Evolutionary conservation across 2,329 filamentous ascomycete species (phyloP).

Genomic region (Leptographium radiaticola): DNA sequence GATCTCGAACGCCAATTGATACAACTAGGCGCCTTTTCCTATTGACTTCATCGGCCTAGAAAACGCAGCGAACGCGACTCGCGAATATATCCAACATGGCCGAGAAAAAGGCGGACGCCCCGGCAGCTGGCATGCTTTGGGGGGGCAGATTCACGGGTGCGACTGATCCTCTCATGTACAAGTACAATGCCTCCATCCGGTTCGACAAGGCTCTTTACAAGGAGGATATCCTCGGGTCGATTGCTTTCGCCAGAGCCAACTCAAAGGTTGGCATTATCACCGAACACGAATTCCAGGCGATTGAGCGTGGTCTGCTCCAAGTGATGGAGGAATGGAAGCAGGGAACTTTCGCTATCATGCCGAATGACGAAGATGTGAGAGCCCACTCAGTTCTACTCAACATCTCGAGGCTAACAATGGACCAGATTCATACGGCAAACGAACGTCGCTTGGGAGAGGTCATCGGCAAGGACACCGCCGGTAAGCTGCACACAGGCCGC

Average conservation of each 20-base stretch:
- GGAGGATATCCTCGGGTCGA: constrained; percentile 66
- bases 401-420: neutral
- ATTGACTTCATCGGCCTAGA: neutral
- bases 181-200: constrained; percentile 69
- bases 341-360: constrained; percentile 34
- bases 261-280: constrained; percentile 60
- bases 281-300: constrained; percentile 55
- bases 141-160: constrained; percentile 45
- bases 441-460: constrained; percentile 65
- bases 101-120: neutral
- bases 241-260: constrained; percentile 72
- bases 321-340: constrained; percentile 40
- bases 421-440: constrained; percentile 51
- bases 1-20: neutral
- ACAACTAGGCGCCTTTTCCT: neutral
- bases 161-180: constrained; percentile 71
- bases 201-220: constrained; percentile 67
- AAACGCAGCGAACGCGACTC: neutral
- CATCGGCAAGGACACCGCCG: constrained; percentile 70
- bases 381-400: neutral
- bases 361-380: constrained; percentile 34
- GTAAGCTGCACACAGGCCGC: constrained; percentile 79
- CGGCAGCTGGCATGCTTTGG: constrained; percentile 17
- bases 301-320: constrained; percentile 54
- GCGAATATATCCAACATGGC: neutral